phyloP scores from a whole-genome alignment of 225 moss, liverwort and hornwort genomes.

The Bryum argenteum region DNA sequence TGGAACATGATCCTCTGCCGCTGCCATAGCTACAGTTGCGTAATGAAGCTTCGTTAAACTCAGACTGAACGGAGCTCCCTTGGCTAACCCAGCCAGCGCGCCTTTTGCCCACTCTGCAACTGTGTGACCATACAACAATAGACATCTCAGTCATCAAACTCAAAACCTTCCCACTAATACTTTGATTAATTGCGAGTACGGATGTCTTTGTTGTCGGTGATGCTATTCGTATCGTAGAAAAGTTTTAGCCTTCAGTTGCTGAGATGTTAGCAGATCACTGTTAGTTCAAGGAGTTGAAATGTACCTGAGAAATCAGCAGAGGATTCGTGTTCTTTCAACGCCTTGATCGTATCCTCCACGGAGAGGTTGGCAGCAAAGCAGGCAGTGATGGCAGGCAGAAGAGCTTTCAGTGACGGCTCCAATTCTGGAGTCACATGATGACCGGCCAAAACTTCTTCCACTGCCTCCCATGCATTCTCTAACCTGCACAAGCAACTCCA shows the following conservation, averaged over 20 bases:
- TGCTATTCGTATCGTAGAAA: no score
- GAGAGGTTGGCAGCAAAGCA: conserved; percentile 78
- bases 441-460: conserved; percentile 61
- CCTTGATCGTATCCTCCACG: conserved; percentile 58
- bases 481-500: conserved; percentile 47
- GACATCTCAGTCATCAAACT: conserved; percentile 23
- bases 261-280: neutral
- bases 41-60: conserved; percentile 76
- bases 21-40: conserved; percentile 66
- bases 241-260: no score
- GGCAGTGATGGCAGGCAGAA: conserved; percentile 68
- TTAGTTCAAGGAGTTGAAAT: conserved; percentile 1
- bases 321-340: conserved; percentile 55
- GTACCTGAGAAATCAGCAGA: conserved; percentile 69
- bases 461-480: conserved; percentile 58
- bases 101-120: conserved; percentile 85
- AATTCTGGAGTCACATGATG: conserved; percentile 58
- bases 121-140: conserved; percentile 32
- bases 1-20: conserved; percentile 28
- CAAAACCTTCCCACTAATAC: neutral
- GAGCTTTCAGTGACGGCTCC: conserved; percentile 64
- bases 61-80: conserved; percentile 82
- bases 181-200: no score
- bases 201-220: no score
- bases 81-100: conserved; percentile 69